A percentile compares a stretch with the other conserved stretches of the same genome.
Conservation (phyloP, 352 stramenopile genomes). For the Globisporangium irregulare region DNA sequence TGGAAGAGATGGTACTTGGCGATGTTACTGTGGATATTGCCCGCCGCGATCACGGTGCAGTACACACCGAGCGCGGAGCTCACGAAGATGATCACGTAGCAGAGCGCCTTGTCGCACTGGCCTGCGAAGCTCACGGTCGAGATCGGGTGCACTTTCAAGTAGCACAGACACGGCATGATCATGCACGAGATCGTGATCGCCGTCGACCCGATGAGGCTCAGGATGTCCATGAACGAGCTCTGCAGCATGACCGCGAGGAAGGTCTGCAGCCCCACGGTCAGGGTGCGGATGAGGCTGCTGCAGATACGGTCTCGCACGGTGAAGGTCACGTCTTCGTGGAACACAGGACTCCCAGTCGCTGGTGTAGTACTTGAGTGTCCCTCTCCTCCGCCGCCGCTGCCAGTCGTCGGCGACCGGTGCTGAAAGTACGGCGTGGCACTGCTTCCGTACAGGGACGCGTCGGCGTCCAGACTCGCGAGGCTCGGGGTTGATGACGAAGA, state of each 20-base stretch:
- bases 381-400: not conserved
- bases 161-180: constrained; percentile 78
- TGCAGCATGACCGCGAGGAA: constrained; percentile 66
- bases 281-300: constrained; percentile 46
- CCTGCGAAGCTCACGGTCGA: constrained; percentile 41
- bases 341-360: not conserved
- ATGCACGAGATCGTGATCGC: constrained; percentile 67
- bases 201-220: constrained; percentile 65
- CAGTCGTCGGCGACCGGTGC: constrained; percentile 23
- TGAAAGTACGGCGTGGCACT: constrained; percentile 36
- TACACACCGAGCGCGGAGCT: constrained; percentile 52
- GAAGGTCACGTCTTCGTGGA: constrained; percentile 25
- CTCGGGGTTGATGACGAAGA: constrained; percentile 13
- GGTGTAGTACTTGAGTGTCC: constrained; percentile 9
- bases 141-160: constrained; percentile 65
- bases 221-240: constrained; percentile 64
- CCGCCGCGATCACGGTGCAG: constrained; percentile 41
- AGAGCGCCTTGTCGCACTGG: constrained; percentile 45
- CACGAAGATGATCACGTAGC: constrained; percentile 51
- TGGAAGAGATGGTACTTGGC: constrained; percentile 50
- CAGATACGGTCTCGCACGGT: constrained; percentile 42
- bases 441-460: constrained; percentile 48
- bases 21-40: constrained; percentile 54
- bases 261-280: constrained; percentile 42
- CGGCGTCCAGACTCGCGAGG: constrained; percentile 39